Evolutionary conservation across 306 rosid species (phyloP).

Genomic region (Quercus berberidifolia): DNA sequence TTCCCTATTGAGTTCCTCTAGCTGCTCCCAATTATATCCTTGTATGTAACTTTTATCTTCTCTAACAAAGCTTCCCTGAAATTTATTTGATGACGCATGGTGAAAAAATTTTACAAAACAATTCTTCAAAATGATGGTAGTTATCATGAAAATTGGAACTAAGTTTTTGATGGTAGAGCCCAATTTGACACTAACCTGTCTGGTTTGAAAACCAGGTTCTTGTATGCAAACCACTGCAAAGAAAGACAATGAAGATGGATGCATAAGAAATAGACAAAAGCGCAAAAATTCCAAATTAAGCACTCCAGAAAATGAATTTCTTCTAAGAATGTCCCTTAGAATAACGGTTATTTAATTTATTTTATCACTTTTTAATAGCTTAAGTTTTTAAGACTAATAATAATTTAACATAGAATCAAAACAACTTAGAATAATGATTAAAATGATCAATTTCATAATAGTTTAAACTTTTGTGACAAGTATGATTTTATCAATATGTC

Average conservation of each 20-base stretch:
- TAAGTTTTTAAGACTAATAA: no score
- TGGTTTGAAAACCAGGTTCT: slow-evolving; percentile 71
- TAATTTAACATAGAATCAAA: no score
- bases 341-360: no score
- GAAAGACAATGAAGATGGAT: slow-evolving; percentile 5
- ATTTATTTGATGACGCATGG: slow-evolving; percentile 17
- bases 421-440: no score
- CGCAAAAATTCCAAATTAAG: not conserved
- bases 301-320: not conserved
- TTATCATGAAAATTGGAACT: not conserved
- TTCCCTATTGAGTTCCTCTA: slow-evolving; percentile 26
- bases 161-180: not conserved
- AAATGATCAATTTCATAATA: no score
- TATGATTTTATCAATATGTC: not conserved
- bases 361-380: no score
- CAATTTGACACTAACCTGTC: slow-evolving; percentile 50
- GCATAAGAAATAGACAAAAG: not conserved
- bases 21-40: slow-evolving; percentile 69
- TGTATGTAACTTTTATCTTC: slow-evolving; percentile 58
- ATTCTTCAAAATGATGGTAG: not conserved
- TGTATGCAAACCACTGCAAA: slow-evolving; percentile 80
- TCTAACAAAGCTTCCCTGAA: slow-evolving; percentile 63
- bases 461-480: no score
- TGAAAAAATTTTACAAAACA: not conserved
- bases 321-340: not conserved